A percentile compares a stretch with the other conserved stretches of the same genome.
phyloP scores from a whole-genome alignment of 31 red algal species.

The Porphyra umbilicalis region DNA sequence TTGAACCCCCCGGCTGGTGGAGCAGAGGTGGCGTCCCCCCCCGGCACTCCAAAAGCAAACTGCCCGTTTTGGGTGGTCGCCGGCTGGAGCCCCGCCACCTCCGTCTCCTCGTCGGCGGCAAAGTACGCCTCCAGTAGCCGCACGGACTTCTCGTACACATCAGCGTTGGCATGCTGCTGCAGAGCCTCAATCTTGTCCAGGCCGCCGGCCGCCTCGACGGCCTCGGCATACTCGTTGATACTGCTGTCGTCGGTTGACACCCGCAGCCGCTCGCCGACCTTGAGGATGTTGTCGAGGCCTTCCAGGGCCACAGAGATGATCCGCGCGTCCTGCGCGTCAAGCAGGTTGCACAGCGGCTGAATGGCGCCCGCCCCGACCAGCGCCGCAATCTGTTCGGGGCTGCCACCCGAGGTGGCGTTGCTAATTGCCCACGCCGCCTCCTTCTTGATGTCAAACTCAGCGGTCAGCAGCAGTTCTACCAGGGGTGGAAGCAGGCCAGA shows the following conservation, averaged over 20 bases:
- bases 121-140: conserved; percentile 84
- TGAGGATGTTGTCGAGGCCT: conserved; percentile 87
- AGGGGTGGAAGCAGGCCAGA: conserved; percentile 79
- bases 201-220: conserved; percentile 81
- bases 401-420: conserved; percentile 91
- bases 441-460: conserved; percentile 92
- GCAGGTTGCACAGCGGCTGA: conserved; percentile 82
- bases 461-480: conserved; percentile 53
- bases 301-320: conserved; percentile 89
- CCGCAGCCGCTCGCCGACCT: conserved; percentile 68
- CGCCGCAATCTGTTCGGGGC: conserved; percentile 57
- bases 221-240: conserved; percentile 70
- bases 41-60: conserved; percentile 52
- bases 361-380: conserved; percentile 78
- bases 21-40: background rate
- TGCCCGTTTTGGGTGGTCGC: conserved; percentile 25
- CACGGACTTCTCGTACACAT: conserved; percentile 87
- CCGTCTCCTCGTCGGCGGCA: conserved; percentile 62
- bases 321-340: conserved; percentile 61
- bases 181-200: conserved; percentile 88
- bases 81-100: conserved; percentile 56
- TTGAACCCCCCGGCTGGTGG: conserved; percentile 71
- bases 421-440: conserved; percentile 92
- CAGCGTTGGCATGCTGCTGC: conserved; percentile 83
- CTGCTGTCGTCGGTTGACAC: conserved; percentile 30